Evolutionary conservation across 2,329 filamentous ascomycete genomes (phyloP), one percentile per base, ranked within the genome.

Genomic region (Cladosporium austrohemisphaericum): DNA sequence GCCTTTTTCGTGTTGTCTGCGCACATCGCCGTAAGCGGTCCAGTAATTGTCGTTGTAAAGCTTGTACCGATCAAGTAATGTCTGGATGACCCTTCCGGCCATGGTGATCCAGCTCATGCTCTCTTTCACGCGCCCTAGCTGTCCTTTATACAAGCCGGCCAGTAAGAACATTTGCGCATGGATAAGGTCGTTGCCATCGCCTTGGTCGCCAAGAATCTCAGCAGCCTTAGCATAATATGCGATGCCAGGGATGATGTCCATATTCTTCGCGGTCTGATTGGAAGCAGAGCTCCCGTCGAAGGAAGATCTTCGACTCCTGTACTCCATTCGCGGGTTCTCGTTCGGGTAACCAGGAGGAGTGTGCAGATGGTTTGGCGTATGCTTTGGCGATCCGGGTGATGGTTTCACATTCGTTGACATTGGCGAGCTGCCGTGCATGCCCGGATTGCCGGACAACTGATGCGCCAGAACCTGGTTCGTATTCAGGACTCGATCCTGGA

Each of bases 221-320:
- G 85, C 85, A 2, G 90, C 92, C 53, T 87, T 84, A 1, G 87
- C 86, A 65, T 91, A 96, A 65, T 96, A 96, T 23, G 90, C 86
- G 51, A 97, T 73, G 0, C 93, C 93, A 0, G 93, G 92, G 53
- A 96, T 86, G 5, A 86, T 78, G 60, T 97, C 90, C 43, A 93
- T 76, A 38, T 69, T 68, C 16, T 59, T 56, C 18, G 41, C 37
- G 16, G 37, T 48, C 13, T 46, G 43, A 3, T 31, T 41, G 4
- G 51, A 48, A 9, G 36, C 43, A 8, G 58, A 55, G n/a, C 52
- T 49, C 10, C 55, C 60, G 18, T 68, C 65, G 16, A 60, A 49
- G 2, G 64, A 66, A 2, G 59, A 60, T 26, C 63, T 54, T 25
- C 60, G 57, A 49, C 63, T 67, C 18, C 62, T 54, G 14, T 57